Evolutionary conservation across 2,329 filamentous ascomycete genomes (phyloP).

Genomic region (Arthrinium puccinioides): DNA sequence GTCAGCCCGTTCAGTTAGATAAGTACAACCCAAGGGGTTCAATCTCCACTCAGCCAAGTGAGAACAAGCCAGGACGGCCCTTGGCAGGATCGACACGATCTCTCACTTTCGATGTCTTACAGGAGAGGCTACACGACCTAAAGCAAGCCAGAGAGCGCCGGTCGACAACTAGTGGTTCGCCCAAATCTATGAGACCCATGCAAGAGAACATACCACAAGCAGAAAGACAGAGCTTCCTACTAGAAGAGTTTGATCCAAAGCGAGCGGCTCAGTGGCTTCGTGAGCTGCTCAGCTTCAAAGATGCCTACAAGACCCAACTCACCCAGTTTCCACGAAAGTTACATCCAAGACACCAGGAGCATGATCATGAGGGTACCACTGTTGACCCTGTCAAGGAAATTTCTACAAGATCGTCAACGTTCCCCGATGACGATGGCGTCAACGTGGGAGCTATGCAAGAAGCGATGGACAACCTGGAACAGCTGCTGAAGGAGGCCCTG

Average conservation of each 20-base stretch:
- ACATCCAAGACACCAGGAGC: constrained; percentile 12
- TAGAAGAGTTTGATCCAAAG: constrained; percentile 11
- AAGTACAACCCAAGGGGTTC: too few relatives aligned
- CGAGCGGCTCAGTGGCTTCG: constrained; percentile 19
- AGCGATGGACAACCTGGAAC: constrained; percentile 32
- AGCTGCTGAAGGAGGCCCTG: constrained; percentile 38
- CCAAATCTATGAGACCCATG: constrained; percentile 1
- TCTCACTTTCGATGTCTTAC: too few relatives aligned
- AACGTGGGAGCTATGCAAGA: constrained; percentile 15
- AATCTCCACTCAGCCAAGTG: too few relatives aligned
- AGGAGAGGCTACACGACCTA: too few relatives aligned
- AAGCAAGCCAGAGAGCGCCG: too few relatives aligned
- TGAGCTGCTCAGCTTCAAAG: constrained; percentile 15
- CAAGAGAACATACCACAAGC: constrained; percentile 2
- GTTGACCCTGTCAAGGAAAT: constrained; percentile 5
- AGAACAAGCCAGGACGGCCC: too few relatives aligned
- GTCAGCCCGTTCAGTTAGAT: too few relatives aligned
- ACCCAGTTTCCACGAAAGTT: constrained; percentile 18
- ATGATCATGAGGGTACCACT: constrained; percentile 11
- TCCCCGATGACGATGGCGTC: constrained; percentile 15
- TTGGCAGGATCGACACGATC: too few relatives aligned
- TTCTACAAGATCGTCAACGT: constrained; percentile 16
- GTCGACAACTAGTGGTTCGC: constrained; percentile 8
- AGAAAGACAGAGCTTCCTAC: constrained; percentile 4
- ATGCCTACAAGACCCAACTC: constrained; percentile 8